A percentile compares a stretch with the other conserved stretches of the same genome.
These are phyloP conservation scores for Pisolithus orientalis DNA, from an alignment of 768 basidiomycete species.

Conservation along the genomic window DNA sequence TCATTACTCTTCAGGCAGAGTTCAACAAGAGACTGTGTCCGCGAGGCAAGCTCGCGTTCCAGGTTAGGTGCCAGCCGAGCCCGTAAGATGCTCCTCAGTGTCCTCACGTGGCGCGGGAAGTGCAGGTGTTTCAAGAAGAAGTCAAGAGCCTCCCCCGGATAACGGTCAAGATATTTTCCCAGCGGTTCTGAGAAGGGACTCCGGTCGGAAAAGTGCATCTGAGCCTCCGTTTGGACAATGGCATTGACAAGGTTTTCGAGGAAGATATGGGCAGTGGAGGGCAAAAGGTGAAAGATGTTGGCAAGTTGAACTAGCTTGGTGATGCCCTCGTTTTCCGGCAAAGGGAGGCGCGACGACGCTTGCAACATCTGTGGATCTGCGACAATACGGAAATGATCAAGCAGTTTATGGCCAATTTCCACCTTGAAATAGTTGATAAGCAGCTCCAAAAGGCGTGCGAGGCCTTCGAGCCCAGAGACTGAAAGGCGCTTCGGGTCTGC, in stretches of 20 bases:
- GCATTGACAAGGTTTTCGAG: constrained; percentile 80
- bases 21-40: constrained; percentile 47
- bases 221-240: constrained; percentile 87
- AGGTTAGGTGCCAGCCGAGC: constrained; percentile 74
- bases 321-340: constrained; percentile 85
- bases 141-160: constrained; percentile 77
- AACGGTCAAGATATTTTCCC: constrained; percentile 86
- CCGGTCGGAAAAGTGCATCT: constrained; percentile 81
- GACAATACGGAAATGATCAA: constrained; percentile 92
- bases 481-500: constrained; percentile 94
- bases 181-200: constrained; percentile 93
- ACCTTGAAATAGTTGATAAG: constrained; percentile 99
- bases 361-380: constrained; percentile 84
- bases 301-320: constrained; percentile 91
- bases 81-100: constrained; percentile 76
- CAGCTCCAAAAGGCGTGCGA: constrained; percentile 88
- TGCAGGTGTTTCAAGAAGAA: constrained; percentile 79
- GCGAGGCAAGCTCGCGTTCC: constrained; percentile 58
- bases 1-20: constrained; percentile 48
- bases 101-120: constrained; percentile 74
- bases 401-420: constrained; percentile 94
- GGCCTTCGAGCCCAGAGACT: constrained; percentile 85
- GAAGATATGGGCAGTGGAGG: constrained; percentile 89
- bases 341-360: constrained; percentile 70
- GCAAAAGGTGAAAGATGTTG: constrained; percentile 95